Evolutionary conservation across 2,329 filamentous ascomycete species (phyloP), one percentile per base, ranked within the genome.

Genomic region (Calonectria leucothoes): DNA sequence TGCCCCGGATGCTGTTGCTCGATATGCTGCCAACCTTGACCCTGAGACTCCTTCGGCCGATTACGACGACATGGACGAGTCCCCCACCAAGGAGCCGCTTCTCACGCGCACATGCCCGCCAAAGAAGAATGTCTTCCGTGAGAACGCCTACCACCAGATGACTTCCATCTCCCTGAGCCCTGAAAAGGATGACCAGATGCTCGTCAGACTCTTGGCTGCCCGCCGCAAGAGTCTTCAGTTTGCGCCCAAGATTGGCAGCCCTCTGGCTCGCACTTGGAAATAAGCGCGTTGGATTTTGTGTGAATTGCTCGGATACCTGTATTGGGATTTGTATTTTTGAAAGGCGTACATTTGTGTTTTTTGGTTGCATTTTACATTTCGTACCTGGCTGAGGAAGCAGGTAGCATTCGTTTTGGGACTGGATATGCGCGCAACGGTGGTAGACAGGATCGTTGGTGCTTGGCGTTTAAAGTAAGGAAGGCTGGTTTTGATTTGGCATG

Each of bases 201-300:
- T 91, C 74, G 88, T 91, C 83, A 88, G 92, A 61, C 85, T 96
- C 74, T 91, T 94, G 88, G 91, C 93, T 14, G 94, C 93, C 0
- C 88, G 94, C 74, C 89, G 94, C 74, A 95, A 94, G 89, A 96
- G 93, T 81, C 82, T 95, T 83, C 93, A 94, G 81, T 95, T 93
- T 86, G 93, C 93, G 37, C 94, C 94, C 35, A 93, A 94, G 84
- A 86, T 95, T 71, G 92, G 90, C 23, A 96, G 94, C 82, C 94
- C 94, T 2, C 85, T 96, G 77, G 89, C 91, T 31, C 91, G 87
- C 79, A 85, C 88, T 31, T 92, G 90, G 90, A 84, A 81, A 52
- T 84, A 77, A 74, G 57, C 59, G 35, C 61, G 15, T 45, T 35
- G 29, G 25, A 66, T 5, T 25, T 52, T 70, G 59, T 70, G 59